These are phyloP conservation scores for Cylindrotheca closterium DNA, from an alignment of 108 stramenopile genomes.

Conservation along the genomic window DNA sequence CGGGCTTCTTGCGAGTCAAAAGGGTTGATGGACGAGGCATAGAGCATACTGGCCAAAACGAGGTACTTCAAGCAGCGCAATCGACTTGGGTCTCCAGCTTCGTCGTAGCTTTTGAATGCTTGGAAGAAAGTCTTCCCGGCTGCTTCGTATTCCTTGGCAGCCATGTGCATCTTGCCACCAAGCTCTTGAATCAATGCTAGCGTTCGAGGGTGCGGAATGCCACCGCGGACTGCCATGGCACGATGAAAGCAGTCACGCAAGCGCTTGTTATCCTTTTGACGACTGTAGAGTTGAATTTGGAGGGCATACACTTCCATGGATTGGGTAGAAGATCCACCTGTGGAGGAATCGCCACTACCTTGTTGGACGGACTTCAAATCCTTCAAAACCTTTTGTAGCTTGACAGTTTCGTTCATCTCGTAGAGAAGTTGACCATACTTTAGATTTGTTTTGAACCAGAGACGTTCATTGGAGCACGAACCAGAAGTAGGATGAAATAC, in stretches of 20 bases:
- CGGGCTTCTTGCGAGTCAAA: conserved; percentile 93
- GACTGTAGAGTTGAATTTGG: conserved; percentile 88
- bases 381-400: conserved; percentile 82
- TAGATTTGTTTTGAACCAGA: conserved; percentile 96
- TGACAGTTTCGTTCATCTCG: conserved; percentile 85
- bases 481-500: conserved; percentile 73
- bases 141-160: conserved; percentile 69
- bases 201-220: conserved; percentile 91
- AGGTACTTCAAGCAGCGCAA: conserved; percentile 89
- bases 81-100: conserved; percentile 88
- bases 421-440: conserved; percentile 92
- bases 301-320: conserved; percentile 91
- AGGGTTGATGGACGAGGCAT: conserved; percentile 89
- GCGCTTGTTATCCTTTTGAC: conserved; percentile 85
- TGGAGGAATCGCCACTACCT: conserved; percentile 15
- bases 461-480: conserved; percentile 78
- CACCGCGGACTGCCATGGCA: conserved; percentile 86
- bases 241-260: conserved; percentile 82
- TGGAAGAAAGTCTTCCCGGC: conserved; percentile 86
- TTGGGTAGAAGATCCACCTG: conserved; percentile 60
- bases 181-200: conserved; percentile 89
- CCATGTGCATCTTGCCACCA: conserved; percentile 95
- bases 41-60: conserved; percentile 92
- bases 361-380: conserved; percentile 56
- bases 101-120: conserved; percentile 94